A percentile compares a stretch with the other conserved stretches of the same genome.
These are phyloP conservation scores for Arthrinium phaeospermum DNA, from an alignment of 2,329 filamentous ascomycete genomes.

Conservation along the genomic window DNA sequence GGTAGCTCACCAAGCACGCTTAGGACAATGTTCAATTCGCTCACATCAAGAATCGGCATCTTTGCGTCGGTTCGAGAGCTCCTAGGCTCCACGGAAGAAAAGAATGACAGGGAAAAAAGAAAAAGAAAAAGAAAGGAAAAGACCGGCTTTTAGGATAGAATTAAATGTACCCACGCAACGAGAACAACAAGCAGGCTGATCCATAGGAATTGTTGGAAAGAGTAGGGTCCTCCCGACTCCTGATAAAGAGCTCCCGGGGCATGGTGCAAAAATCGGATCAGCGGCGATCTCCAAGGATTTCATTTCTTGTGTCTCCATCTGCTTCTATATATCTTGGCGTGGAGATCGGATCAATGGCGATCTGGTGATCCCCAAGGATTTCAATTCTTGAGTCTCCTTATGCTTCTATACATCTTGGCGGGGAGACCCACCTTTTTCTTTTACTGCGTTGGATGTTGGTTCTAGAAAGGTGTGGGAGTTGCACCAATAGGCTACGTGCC, in stretches of 20 bases:
- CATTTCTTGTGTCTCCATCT: too few relatives aligned
- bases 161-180: background rate
- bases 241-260: background rate
- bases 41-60: conserved; percentile 55
- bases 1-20: conserved; percentile 48
- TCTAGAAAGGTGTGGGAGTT: too few relatives aligned
- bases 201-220: background rate
- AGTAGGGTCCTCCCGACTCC: background rate
- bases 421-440: background rate
- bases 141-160: too few relatives aligned
- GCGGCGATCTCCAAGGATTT: too few relatives aligned
- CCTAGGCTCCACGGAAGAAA: background rate
- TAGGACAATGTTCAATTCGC: conserved; percentile 59
- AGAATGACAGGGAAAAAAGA: background rate
- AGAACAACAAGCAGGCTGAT: background rate
- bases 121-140: background rate
- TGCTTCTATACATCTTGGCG: background rate
- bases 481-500: too few relatives aligned
- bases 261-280: too few relatives aligned
- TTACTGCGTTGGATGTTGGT: background rate
- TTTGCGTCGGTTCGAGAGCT: conserved; percentile 9
- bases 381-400: background rate
- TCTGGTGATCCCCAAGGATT: background rate
- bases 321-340: background rate
- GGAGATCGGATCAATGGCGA: background rate